phyloP scores from a whole-genome alignment of 2,329 filamentous ascomycete genomes.

The Fusarium armeniacum region DNA sequence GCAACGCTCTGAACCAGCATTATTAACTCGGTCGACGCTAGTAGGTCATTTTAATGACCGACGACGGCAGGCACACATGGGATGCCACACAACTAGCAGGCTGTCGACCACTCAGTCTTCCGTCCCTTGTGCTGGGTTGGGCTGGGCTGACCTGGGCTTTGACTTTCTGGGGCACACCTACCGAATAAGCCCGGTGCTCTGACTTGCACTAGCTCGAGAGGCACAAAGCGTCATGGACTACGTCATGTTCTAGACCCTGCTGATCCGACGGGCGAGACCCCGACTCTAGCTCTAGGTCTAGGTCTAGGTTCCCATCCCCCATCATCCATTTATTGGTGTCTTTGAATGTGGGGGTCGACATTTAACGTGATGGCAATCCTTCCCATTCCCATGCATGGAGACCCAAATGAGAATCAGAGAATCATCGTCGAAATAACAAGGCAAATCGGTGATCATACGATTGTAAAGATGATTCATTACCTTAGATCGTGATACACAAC shows the following conservation, averaged over 20 bases:
- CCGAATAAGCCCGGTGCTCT: background rate
- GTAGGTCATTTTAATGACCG: constrained; percentile 3
- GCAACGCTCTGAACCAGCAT: background rate
- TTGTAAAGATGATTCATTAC: constrained; percentile 31
- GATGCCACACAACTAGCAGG: background rate
- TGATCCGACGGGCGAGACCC: constrained; percentile 24
- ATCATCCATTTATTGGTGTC: background rate
- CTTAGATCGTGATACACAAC: background rate
- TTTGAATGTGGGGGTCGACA: constrained; percentile 9
- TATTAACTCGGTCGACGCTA: background rate
- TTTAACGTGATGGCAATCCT: constrained; percentile 7
- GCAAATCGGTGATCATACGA: background rate
- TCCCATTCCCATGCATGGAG: constrained; percentile 4
- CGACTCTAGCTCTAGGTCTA: background rate
- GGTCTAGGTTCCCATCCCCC: background rate
- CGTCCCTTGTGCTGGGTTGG: constrained; percentile 7
- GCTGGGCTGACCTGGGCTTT: background rate
- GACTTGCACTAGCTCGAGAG: constrained; percentile 10
- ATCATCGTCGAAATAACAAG: background rate
- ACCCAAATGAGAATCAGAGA: constrained; percentile 1
- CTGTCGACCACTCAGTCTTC: constrained; percentile 8
- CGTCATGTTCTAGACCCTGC: constrained; percentile 33
- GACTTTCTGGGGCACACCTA: constrained; percentile 4
- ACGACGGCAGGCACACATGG: constrained; percentile 1
- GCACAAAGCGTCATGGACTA: constrained; percentile 21